Percentiles rank a stretch among this genome's conserved stretches.
Evolutionary conservation across 2,329 filamentous ascomycete genomes (phyloP).

Genomic region (Neoascochyta sp.): DNA sequence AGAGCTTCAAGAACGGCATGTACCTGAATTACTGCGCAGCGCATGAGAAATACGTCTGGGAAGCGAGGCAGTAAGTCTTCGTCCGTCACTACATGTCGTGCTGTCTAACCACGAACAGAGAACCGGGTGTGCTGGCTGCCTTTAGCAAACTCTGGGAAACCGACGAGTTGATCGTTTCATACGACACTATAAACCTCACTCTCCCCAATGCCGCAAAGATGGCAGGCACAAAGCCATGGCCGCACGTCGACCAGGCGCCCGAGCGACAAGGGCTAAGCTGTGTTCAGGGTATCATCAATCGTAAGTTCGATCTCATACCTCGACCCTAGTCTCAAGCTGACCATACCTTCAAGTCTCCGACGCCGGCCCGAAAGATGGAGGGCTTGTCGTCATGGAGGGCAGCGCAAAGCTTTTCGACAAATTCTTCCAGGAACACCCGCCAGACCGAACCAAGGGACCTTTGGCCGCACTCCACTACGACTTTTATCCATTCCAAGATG

Average conservation of each 20-base stretch:
- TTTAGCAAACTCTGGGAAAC: constrained; percentile 39
- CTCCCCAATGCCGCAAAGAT: constrained; percentile 35
- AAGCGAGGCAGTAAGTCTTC: no score
- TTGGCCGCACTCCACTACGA: constrained; percentile 35
- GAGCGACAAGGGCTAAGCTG: constrained; percentile 41
- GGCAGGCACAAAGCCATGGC: constrained; percentile 39
- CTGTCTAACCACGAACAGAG: constrained; percentile 15
- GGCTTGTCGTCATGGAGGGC: constrained; percentile 46
- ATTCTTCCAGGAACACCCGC: constrained; percentile 40
- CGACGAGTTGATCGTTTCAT: constrained; percentile 36
- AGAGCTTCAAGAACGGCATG: constrained; percentile 45
- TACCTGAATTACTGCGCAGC: constrained; percentile 39
- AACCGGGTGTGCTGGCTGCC: constrained; percentile 39
- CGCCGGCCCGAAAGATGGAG: constrained; percentile 48
- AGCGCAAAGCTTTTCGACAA: constrained; percentile 43
- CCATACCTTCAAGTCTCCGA: no score
- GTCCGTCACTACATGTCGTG: constrained; percentile 1
- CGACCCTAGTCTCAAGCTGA: no score
- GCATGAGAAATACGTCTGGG: constrained; percentile 45
- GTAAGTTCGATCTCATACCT: constrained; percentile 43
- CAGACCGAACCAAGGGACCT: constrained; percentile 15
- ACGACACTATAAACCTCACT: constrained; percentile 42
- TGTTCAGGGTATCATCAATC: constrained; percentile 47
- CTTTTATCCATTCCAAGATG: constrained; percentile 43
- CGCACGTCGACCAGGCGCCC: constrained; percentile 42